Percentiles rank a stretch among this genome's conserved stretches.
Evolutionary conservation across 2,329 filamentous ascomycete species (phyloP).

Genomic region (Penicillium sp.): DNA sequence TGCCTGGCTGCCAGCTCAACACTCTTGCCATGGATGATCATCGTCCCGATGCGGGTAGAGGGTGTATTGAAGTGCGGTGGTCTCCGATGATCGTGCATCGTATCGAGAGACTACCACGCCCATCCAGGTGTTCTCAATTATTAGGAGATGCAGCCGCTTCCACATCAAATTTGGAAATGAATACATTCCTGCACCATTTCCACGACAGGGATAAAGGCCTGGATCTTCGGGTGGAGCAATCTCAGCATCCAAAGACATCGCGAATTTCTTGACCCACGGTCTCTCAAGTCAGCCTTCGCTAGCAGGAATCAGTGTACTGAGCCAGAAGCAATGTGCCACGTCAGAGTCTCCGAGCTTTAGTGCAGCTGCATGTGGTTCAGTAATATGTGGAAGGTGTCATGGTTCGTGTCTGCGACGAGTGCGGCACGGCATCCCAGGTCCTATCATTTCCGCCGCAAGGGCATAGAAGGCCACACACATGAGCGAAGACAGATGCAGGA

Average conservation of each 20-base stretch:
- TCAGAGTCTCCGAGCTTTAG: slow-evolving; percentile 46
- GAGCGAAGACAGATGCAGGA: slow-evolving; percentile 43
- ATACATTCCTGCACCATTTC: slow-evolving; percentile 16
- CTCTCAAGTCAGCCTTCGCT: slow-evolving; percentile 30
- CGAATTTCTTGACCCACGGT: slow-evolving; percentile 29
- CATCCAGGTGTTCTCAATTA: slow-evolving; percentile 6
- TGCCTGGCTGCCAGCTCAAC: slow-evolving; percentile 39
- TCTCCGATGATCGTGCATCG: slow-evolving; percentile 30
- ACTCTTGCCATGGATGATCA: slow-evolving; percentile 34
- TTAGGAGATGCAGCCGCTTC: slow-evolving; percentile 21
- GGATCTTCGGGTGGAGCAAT: slow-evolving; percentile 18
- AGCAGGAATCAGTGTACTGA: slow-evolving; percentile 30
- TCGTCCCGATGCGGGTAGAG: slow-evolving; percentile 21
- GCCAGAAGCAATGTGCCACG: slow-evolving; percentile 46
- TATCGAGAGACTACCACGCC: slow-evolving; percentile 14
- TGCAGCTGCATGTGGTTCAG: slow-evolving; percentile 44
- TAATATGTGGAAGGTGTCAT: slow-evolving; percentile 41
- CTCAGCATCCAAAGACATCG: slow-evolving; percentile 23
- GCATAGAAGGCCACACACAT: slow-evolving; percentile 42
- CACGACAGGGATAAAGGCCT: slow-evolving; percentile 19
- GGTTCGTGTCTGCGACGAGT: slow-evolving; percentile 38
- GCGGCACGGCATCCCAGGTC: slow-evolving; percentile 34
- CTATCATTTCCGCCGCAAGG: slow-evolving; percentile 37
- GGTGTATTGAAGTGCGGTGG: slow-evolving; percentile 24
- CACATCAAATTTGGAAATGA: slow-evolving; percentile 12